Conservation (phyloP, 192 early-diverging fungal species). For the Coemansia sp. region DNA sequence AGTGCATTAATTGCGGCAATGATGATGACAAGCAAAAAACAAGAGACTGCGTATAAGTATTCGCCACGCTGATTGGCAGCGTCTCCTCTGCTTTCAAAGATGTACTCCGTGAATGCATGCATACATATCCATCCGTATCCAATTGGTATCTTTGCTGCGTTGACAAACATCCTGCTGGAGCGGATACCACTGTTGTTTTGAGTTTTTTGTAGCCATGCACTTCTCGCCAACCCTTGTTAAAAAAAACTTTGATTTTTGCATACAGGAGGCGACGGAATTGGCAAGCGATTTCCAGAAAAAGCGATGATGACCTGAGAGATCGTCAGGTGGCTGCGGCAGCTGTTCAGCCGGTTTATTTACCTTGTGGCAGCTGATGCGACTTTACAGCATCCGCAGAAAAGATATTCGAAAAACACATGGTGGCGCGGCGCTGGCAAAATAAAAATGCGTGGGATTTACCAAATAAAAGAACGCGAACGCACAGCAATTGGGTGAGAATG, state of each 20-base stretch:
- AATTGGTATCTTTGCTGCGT: not conserved
- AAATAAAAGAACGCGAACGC: not conserved
- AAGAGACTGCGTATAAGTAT: not conserved
- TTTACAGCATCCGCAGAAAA: not conserved
- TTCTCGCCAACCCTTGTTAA: too few relatives aligned
- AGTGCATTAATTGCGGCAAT: conserved; percentile 2
- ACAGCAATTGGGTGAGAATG: not conserved
- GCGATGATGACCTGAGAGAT: not conserved
- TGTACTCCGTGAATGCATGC: not conserved
- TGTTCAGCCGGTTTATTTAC: not conserved
- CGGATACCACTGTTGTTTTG: not conserved
- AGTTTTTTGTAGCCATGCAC: too few relatives aligned
- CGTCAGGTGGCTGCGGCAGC: not conserved
- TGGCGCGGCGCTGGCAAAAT: not conserved
- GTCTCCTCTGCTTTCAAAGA: not conserved
- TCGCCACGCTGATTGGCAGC: not conserved
- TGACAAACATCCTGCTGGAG: not conserved
- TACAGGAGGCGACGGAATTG: not conserved
- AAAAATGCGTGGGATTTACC: not conserved
- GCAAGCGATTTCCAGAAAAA: not conserved
- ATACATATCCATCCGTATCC: not conserved
- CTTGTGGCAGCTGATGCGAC: not conserved
- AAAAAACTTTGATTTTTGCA: not conserved
- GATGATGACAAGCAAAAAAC: not conserved
- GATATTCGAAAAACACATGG: not conserved